Evolutionary conservation across 2,329 filamentous ascomycete genomes (phyloP).

Genomic region (Hysterium pulicare): DNA sequence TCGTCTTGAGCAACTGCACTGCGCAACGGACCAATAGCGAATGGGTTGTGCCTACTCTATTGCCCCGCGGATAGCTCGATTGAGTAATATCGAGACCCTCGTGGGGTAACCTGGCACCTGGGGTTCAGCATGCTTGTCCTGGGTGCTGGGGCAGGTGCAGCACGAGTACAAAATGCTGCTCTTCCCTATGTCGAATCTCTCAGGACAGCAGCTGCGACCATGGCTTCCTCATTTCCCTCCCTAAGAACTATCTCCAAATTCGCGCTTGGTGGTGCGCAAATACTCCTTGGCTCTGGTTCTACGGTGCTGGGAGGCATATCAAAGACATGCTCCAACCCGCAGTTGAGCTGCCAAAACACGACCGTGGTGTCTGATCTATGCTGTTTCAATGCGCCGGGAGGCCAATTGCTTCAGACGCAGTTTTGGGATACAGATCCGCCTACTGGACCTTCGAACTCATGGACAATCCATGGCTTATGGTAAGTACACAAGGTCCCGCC

Average conservation of each 20-base stretch:
- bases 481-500: conserved; percentile 21
- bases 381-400: conserved; percentile 71
- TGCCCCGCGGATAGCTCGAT: conserved; percentile 7
- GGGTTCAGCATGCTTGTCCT: not conserved
- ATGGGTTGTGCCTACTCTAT: conserved; percentile 1
- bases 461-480: conserved; percentile 72
- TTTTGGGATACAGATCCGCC: conserved; percentile 71
- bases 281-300: conserved; percentile 27
- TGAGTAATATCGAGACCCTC: conserved; percentile 6
- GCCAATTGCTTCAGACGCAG: conserved; percentile 69
- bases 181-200: conserved; percentile 3
- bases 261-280: conserved; percentile 32
- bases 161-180: conserved; percentile 9
- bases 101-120: no score
- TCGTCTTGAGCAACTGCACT: conserved; percentile 5
- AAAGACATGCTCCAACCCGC: conserved; percentile 35
- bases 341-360: conserved; percentile 63
- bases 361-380: conserved; percentile 62
- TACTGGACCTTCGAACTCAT: conserved; percentile 64
- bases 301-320: conserved; percentile 24
- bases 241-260: conserved; percentile 35
- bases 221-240: conserved; percentile 33
- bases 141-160: not conserved
- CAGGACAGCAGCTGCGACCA: conserved; percentile 6
- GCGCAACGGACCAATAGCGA: not conserved